Evolutionary conservation across 768 basidiomycete genomes (phyloP).

Genomic region (Pisolithus microcarpus): DNA sequence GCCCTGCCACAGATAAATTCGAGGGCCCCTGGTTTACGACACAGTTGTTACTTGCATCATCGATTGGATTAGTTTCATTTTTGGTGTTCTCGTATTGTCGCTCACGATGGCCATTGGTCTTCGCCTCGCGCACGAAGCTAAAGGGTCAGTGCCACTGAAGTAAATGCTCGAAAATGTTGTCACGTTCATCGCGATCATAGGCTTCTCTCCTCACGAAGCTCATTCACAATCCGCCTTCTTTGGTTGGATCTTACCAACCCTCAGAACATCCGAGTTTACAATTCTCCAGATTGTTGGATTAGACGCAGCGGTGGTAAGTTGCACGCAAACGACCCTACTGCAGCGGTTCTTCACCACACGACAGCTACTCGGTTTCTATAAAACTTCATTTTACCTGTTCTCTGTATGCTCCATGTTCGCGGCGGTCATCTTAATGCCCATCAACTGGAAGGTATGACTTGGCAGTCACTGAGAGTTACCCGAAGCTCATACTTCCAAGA

Average conservation of each 20-base stretch:
- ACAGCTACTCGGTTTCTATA: conserved; percentile 90
- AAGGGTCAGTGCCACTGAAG: conserved; percentile 56
- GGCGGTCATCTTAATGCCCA: conserved; percentile 80
- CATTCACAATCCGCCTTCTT: conserved; percentile 84
- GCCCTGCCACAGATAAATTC: conserved; percentile 50
- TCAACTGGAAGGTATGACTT: conserved; percentile 78
- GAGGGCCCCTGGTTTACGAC: conserved; percentile 96
- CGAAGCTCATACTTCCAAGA: conserved; percentile 32
- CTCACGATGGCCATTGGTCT: conserved; percentile 82
- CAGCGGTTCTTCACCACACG: not conserved
- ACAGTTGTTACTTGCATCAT: conserved; percentile 70
- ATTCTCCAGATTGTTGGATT: conserved; percentile 94
- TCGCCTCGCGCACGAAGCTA: conserved; percentile 89
- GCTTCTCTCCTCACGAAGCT: conserved; percentile 90
- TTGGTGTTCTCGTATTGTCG: conserved; percentile 84
- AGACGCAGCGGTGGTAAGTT: conserved; percentile 88
- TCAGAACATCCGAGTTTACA: conserved; percentile 84
- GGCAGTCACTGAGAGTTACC: not conserved
- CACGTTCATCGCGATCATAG: conserved; percentile 32
- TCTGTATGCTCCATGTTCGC: conserved; percentile 80
- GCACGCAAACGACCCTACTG: not conserved
- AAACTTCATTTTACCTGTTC: conserved; percentile 91
- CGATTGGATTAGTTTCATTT: conserved; percentile 76
- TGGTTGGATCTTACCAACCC: conserved; percentile 93
- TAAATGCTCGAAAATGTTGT: not conserved